Base-by-base conservation (phyloP, 371 early-diverging fungal genomes). In the Mucor irregularis region DNA sequence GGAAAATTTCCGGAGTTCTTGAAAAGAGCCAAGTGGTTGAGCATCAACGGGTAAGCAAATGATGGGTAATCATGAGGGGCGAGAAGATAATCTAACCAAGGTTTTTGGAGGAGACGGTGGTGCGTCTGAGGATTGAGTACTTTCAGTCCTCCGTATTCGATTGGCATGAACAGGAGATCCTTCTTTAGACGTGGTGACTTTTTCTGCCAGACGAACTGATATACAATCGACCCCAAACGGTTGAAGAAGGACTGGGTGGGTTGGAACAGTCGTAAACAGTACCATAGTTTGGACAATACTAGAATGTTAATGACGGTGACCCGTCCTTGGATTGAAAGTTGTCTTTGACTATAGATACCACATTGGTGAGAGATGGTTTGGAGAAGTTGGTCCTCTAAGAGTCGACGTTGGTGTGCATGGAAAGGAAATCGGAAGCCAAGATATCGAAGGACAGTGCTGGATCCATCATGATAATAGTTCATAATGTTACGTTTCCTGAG, bases 391-490 rank as follows among this genome's bases (percentile, higher is more conserved):
- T 38, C n/a, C n/a, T 46, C 25, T 2, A 31, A 16, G 25, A 9
- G 11, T 2, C 19, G 17, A 17, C 45, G 28, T 49, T 56, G 49
- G 8, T 10, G 2, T 11, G 16, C 7, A 8, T 11, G 40, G 13
- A 40, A 48, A 16, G 31, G 24, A 7, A 56, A 16, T 14, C 48
- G 39, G 8, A 49, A 39, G 16, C 56, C 56, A 16, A 56, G 40
- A 33, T 49, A 49, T 31, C 42, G 22, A n/a, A 56, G 48, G n/a
- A 26, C n/a, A 4, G 9, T 24, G 0, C 0, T 8, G 14, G 49
- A 24, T 8, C 34, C 14, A n/a, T 49, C 17, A 5, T 34, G 14
- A 30, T 49, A 25, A n/a, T 49, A 49, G 3, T 21, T 39, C 2
- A 9, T 1, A 10, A 51, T 28, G 1, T 39, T 39, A 28, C 26